Base-by-base conservation (phyloP, 2,329 filamentous ascomycete genomes). In the Sporothrix luriei region DNA sequence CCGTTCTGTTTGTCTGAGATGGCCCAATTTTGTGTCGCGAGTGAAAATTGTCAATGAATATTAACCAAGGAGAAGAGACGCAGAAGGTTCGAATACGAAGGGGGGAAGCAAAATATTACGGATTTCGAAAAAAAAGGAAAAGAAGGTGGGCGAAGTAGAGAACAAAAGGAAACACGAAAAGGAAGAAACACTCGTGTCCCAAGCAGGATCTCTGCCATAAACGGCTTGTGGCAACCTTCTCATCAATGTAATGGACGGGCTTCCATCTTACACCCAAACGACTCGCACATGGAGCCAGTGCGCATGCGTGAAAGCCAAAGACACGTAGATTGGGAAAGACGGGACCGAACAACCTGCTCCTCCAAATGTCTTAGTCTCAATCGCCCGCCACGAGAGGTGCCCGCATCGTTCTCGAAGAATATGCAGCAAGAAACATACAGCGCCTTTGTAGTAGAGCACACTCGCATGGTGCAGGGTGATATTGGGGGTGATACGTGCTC, bases 381-480 rank as follows among this genome's bases (percentile, higher is more conserved):
- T 54, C 14, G 64, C 46, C 62, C 26, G 46, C 46, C 62, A 49
- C 68, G 68, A 62, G 62, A 66, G 62, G 52, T 66, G 52, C 33
- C 1, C 46, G 48, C 62, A 48, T 46, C 16, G 59, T 48, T 66
- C 62, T 48, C 64, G 54, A 68, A 59, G 43, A 48, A 49, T 26
- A 57, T 65, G 51, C 57, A 68, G 62, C 49, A 55, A 29, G 29
- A 33, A 70, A 61, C 52, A 46, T 52, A 66, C 40, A 61, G 48
- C 54, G 21, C 14, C 16, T 46, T 61, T 46, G 54, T 26, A 40
- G 54, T 26, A 40, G 66, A 51, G 62, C 26, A 51, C 66, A 68
- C 66, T 19, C 55, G 66, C 66, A 68, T 46, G 51, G 43, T 48
- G 66, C 67, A 62, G 48, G 43, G 67, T 68, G 67, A 62, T 68